phyloP scores from a whole-genome alignment of 176 grass and related monocot species.

The Paspalum vaginatum region DNA sequence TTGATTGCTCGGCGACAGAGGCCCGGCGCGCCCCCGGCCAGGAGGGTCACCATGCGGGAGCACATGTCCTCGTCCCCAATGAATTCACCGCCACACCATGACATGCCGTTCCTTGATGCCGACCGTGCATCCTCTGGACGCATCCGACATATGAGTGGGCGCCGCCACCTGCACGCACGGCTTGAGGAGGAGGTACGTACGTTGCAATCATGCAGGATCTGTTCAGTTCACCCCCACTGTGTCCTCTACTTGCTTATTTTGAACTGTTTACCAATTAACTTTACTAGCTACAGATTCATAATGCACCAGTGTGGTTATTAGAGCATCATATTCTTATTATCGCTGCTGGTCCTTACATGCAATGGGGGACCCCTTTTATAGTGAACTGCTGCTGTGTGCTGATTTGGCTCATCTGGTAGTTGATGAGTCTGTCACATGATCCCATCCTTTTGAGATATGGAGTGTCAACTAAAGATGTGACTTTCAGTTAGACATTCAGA shows the following conservation, averaged over 20 bases:
- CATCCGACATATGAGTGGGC: conserved; percentile 34
- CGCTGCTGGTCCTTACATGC: background rate
- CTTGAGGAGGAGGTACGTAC: conserved; percentile 78
- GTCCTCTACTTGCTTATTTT: background rate
- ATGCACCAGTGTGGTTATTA: background rate
- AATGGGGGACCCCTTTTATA: background rate
- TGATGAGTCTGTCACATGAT: conserved; percentile 33
- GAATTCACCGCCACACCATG: conserved; percentile 56
- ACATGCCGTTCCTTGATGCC: conserved; percentile 38
- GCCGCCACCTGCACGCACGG: conserved; percentile 44
- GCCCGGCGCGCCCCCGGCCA: conserved; percentile 29
- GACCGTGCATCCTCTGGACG: conserved; percentile 45
- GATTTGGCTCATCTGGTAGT: conserved; percentile 26
- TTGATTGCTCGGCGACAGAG: conserved; percentile 30
- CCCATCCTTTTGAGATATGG: conserved; percentile 5
- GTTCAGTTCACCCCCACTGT: background rate
- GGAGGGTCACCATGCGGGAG: conserved; percentile 69
- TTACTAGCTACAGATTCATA: background rate
- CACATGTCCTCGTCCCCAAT: conserved; percentile 56
- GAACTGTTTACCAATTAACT: background rate
- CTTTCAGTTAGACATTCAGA: conserved; percentile 1
- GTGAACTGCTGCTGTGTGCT: background rate
- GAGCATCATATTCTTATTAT: background rate
- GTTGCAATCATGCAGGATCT: background rate
- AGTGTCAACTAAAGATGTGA: conserved; percentile 24